Evolutionary conservation across 345 rosid genomes (phyloP).

Genomic region (Eucalyptus marginata): DNA sequence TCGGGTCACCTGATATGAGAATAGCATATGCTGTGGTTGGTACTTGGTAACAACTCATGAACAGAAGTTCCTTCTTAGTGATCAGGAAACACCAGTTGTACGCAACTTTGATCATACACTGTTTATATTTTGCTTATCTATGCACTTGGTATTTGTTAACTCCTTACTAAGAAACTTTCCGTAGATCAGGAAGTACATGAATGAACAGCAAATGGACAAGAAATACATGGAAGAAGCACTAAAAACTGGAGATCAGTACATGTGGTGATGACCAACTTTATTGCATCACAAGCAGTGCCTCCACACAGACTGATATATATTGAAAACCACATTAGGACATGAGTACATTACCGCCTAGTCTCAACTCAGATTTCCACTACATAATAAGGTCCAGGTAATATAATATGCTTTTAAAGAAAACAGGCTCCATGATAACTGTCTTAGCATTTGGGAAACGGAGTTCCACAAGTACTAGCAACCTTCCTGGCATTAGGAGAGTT

Average conservation of each 20-base stretch:
- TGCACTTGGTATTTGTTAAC: neutral
- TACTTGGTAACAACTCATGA: neutral
- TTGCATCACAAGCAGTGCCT: neutral
- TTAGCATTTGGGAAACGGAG: slow-evolving; percentile 89
- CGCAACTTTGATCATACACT: neutral
- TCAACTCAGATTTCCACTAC: neutral
- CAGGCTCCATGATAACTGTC: neutral
- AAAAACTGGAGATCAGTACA: neutral
- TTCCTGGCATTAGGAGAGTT: slow-evolving; percentile 88
- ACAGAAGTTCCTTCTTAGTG: neutral
- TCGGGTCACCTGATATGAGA: neutral
- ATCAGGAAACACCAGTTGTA: neutral
- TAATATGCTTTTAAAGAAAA: neutral
- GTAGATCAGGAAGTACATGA: neutral
- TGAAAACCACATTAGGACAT: neutral
- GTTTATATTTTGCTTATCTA: neutral
- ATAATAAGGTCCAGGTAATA: neutral
- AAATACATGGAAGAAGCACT: neutral
- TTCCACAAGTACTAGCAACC: slow-evolving; percentile 71
- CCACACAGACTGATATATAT: neutral
- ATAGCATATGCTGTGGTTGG: neutral
- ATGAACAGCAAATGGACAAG: neutral
- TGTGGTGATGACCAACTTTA: neutral
- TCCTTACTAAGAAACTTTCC: neutral
- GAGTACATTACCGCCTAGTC: neutral